Percentiles rank a stretch among this genome's conserved stretches.
phyloP scores from a whole-genome alignment of 108 stramenopile genomes.

The Fistulifera pelliculosa region DNA sequence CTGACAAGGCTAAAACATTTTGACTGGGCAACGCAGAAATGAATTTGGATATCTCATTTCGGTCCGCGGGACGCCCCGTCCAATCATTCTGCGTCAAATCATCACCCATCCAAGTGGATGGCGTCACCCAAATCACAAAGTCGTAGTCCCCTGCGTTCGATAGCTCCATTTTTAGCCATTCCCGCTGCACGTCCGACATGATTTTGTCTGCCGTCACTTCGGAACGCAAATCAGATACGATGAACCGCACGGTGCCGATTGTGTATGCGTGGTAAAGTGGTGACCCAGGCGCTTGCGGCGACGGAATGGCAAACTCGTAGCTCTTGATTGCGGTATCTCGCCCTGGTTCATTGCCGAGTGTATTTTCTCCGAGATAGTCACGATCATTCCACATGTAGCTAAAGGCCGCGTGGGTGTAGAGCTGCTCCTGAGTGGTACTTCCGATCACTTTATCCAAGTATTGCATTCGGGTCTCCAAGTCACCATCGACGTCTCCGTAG shows the following conservation, averaged over 20 bases:
- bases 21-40: conserved; percentile 28
- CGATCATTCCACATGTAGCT: conserved; percentile 58
- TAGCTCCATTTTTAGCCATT: conserved; percentile 38
- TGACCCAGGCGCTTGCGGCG: conserved; percentile 7
- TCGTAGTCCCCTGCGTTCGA: conserved; percentile 35
- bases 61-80: conserved; percentile 27
- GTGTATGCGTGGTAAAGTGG: conserved; percentile 45
- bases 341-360: conserved; percentile 6
- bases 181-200: conserved; percentile 26
- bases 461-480: conserved; percentile 27
- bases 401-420: conserved; percentile 31
- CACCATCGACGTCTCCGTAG: conserved; percentile 32
- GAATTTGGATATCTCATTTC: conserved; percentile 19
- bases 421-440: conserved; percentile 22
- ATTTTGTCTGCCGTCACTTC: conserved; percentile 25
- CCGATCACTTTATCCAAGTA: conserved; percentile 44
- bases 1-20: conserved; percentile 38
- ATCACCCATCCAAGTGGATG: conserved; percentile 42
- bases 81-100: conserved; percentile 31
- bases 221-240: conserved; percentile 43
- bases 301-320: conserved; percentile 32
- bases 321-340: conserved; percentile 19
- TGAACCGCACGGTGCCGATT: conserved; percentile 49
- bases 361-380: conserved; percentile 32
- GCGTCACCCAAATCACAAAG: conserved; percentile 48